Evolutionary conservation across 768 basidiomycete genomes (phyloP), one percentile per base, ranked within the genome.

Genomic region (Punctularia strigosozonata): DNA sequence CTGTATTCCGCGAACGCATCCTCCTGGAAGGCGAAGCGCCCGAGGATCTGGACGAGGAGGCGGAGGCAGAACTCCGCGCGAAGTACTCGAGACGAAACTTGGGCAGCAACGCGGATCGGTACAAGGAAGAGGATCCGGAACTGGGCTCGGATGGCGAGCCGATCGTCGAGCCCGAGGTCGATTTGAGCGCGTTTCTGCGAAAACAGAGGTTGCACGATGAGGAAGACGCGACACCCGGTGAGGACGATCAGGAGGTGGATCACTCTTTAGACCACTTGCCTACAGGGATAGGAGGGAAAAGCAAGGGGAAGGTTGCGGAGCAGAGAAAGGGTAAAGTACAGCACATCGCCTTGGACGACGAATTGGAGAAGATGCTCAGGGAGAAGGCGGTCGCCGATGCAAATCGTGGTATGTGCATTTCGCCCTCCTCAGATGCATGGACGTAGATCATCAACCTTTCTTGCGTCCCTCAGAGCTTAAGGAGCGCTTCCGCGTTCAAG

Each of bases 321-420:
- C 58, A 65, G 4, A 71, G 62, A 51, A 87, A 87, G 50, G 82
- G 81, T 0, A 78, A 73, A 32, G 55, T 75, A 0, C 67, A 76
- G 43, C 56, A 65, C 38, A 72, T 89, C 15, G 69, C 71, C 38
- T 89, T 85, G 85, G 74, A 81, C 44, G 61, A 65, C 3, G 60
- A 71, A 20, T 57, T 88, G 2, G 81, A 85, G 23, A 64, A 70
- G 25, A 60, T 89, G 64, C 70, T 59, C 24, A 68, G 71, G 17
- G 83, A 85, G 44, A 88, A 86, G 49, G 69, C 70, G 2, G 68
- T 71, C 4, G 83, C 84, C 0, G 84, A 87, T 42, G 85, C 86
- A 10, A 71, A 70, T 18, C 65, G 82, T 67, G 86, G 86, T 83
- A 38, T 31, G 63, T 50, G 5, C 14, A 39, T 17, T 31, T 17